Evolutionary conservation across 148 eudicot species (phyloP), one percentile per base, ranked within the genome.

Genomic region (Silene latifolia): DNA sequence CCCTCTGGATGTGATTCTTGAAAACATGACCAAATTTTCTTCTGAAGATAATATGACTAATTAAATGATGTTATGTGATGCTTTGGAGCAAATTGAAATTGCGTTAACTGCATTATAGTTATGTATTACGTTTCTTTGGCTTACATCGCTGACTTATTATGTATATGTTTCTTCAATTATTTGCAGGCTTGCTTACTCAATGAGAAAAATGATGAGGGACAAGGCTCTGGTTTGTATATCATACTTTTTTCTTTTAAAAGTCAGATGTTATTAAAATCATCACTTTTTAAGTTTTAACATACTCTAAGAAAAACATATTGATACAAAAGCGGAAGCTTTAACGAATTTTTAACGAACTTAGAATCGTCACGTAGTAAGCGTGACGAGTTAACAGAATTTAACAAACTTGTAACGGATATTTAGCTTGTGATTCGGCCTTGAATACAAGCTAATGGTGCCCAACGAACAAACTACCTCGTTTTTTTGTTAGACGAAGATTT

Each of bases 181-280:
- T 74, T 86, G 83, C 82, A 95, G 99, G 77, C 97, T 95, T 76
- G 99, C 99, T 39, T 95, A 92, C 79, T 95, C 99, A 7, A 95
- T 95, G 99, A 84, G 92, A 69, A 95, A 95, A 82, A 95, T 95
- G 97, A 95, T 95, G 99, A 86, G 84, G 72, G 99, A 95, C 83
- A 95, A 95, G 82, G 99, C 99, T 73, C 80, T 92, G 96, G 98
- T 94, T 74, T 76, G 91, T 79, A 58, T 54, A 42, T 73, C 63
- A 44, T 27, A 39, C 69, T 65, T 65, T 19, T 39, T 39, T 6
- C 9, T 39, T 7, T 39, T 39, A 39, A 7, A 39, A 39, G 44
- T 39, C 44, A 5, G 44, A 39, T 39, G 44, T 39, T 39, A 39
- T 5, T 39, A 39, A 35, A 39, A 39, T 39, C 44, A 39, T 39